phyloP scores from a whole-genome alignment of 176 grass and related monocot genomes.

The Carex cristatella region DNA sequence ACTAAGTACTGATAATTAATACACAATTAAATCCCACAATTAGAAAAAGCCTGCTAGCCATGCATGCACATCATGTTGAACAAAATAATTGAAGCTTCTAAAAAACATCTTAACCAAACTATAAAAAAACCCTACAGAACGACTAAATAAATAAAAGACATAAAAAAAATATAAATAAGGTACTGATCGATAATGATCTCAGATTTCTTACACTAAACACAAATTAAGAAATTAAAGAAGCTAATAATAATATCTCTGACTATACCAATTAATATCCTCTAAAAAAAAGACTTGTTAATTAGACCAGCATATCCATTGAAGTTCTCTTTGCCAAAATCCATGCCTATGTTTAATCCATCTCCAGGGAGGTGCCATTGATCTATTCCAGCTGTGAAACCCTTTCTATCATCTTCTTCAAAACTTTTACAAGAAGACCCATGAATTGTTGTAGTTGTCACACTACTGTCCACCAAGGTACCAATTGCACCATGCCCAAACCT shows the following conservation, averaged over 20 bases:
- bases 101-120: neutral
- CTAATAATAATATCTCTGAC: neutral
- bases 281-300: slow-evolving; percentile 16
- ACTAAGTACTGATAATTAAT: neutral
- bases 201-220: neutral
- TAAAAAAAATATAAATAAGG: neutral
- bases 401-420: slow-evolving; percentile 14
- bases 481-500: slow-evolving; percentile 20
- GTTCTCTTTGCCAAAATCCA: slow-evolving; percentile 27
- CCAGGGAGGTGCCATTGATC: slow-evolving; percentile 20
- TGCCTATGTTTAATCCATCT: slow-evolving; percentile 24
- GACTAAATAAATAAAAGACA: slow-evolving; percentile 10
- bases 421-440: slow-evolving; percentile 24
- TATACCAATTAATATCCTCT: slow-evolving; percentile 12
- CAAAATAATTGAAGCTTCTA: neutral
- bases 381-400: slow-evolving; percentile 4
- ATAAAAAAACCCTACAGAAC: neutral
- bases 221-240: neutral
- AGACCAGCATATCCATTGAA: slow-evolving; percentile 10
- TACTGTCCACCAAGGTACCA: slow-evolving; percentile 1
- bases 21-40: neutral
- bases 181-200: neutral
- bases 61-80: slow-evolving; percentile 19
- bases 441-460: slow-evolving; percentile 15
- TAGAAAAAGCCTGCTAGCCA: neutral